Percentiles rank a stretch among this genome's conserved stretches.
These are phyloP conservation scores for Erodium texanum DNA, from an alignment of 441 rosid species.

Conservation along the genomic window DNA sequence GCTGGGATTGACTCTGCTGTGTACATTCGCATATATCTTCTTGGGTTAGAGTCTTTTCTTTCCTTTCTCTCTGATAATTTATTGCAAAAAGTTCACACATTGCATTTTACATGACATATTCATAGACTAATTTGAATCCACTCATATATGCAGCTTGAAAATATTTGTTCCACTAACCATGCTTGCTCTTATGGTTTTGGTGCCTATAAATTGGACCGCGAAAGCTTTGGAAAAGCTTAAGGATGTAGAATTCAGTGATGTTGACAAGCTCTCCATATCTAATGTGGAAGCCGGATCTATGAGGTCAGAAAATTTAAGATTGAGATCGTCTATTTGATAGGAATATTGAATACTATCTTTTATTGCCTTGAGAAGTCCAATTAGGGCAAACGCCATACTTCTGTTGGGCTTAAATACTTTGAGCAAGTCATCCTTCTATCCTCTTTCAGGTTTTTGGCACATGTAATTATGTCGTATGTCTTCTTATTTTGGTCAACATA, in stretches of 20 bases:
- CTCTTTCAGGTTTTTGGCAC: constrained; percentile 79
- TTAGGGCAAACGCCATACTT: neutral
- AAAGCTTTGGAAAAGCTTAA: constrained; percentile 42
- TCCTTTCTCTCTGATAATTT: neutral
- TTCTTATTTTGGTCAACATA: constrained; percentile 78
- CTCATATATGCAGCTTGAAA: constrained; percentile 43
- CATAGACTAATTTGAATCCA: no score
- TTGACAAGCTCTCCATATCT: constrained; percentile 92
- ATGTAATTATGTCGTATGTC: constrained; percentile 69
- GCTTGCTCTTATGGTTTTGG: constrained; percentile 65
- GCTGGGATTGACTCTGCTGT: constrained; percentile 95
- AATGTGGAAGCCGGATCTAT: constrained; percentile 72
- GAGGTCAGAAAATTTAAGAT: constrained; percentile 32
- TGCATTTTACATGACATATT: constrained; percentile 24
- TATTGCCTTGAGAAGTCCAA: no score
- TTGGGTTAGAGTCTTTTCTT: constrained; percentile 46
- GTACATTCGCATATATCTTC: constrained; percentile 80
- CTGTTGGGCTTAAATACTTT: constrained; percentile 2
- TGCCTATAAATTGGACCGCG: constrained; percentile 90
- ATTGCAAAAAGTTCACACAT: neutral
- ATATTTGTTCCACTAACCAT: constrained; percentile 73
- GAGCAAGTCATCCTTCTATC: constrained; percentile 10
- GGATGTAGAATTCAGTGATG: constrained; percentile 72
- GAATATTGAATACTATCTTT: no score
- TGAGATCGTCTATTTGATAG: no score